phyloP scores from a whole-genome alignment of 805 yeast species.

The Maudiozyma pseudohumilis region DNA sequence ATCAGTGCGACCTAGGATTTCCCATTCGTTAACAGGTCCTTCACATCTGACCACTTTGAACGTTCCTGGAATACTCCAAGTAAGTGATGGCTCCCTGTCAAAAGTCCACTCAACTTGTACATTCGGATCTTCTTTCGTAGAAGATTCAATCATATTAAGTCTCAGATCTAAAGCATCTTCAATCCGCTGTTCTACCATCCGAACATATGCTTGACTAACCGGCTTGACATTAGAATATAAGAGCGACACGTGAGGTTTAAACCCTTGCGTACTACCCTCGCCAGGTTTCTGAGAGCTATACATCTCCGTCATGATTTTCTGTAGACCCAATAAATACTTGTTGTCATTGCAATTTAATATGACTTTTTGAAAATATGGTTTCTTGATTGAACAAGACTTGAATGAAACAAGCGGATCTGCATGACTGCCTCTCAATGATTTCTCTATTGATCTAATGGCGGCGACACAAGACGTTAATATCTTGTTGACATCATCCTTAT shows the following conservation, averaged over 20 bases:
- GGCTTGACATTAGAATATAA: slow-evolving; percentile 58
- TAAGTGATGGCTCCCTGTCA: slow-evolving; percentile 9
- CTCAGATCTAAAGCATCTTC: slow-evolving; percentile 50
- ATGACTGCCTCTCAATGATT: slow-evolving; percentile 7
- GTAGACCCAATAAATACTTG: slow-evolving; percentile 28
- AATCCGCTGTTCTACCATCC: slow-evolving; percentile 54
- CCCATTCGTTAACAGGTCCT: slow-evolving; percentile 66
- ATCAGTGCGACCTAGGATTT: slow-evolving; percentile 41
- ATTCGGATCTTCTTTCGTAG: slow-evolving; percentile 7
- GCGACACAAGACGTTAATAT: slow-evolving; percentile 46
- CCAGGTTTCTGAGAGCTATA: slow-evolving; percentile 33
- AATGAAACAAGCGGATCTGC: slow-evolving; percentile 17
- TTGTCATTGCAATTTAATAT: slow-evolving; percentile 21
- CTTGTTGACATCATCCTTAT: slow-evolving; percentile 47
- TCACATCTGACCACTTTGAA: slow-evolving; percentile 55
- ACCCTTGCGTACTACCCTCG: slow-evolving; percentile 36
- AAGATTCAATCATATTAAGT: slow-evolving; percentile 9
- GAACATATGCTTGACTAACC: slow-evolving; percentile 54
- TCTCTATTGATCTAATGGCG: slow-evolving; percentile 38
- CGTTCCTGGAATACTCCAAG: slow-evolving; percentile 63
- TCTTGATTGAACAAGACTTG: slow-evolving; percentile 19
- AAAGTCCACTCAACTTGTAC: slow-evolving; percentile 20
- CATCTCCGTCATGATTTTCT: slow-evolving; percentile 43
- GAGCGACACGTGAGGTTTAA: slow-evolving; percentile 63
- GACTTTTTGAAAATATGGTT: slow-evolving; percentile 22